These are phyloP conservation scores for Pythium insidiosum DNA, from an alignment of 352 stramenopile genomes.

Conservation along the genomic window DNA sequence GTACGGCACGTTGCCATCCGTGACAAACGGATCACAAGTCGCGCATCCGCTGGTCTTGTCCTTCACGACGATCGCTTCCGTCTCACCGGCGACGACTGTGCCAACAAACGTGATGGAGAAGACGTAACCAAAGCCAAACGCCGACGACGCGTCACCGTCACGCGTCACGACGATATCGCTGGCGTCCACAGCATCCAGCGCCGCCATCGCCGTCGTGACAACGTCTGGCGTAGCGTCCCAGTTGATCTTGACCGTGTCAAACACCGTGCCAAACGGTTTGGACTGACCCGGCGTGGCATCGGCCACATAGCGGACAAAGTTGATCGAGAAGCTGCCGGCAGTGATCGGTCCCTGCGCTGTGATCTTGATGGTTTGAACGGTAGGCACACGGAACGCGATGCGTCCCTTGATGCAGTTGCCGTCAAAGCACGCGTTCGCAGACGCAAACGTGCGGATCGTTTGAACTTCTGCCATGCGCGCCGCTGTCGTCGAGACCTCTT, in stretches of 20 bases:
- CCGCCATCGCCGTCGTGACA: conserved; percentile 24
- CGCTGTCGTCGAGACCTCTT: conserved; percentile 52
- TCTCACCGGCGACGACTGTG: conserved; percentile 60
- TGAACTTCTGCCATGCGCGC: conserved; percentile 67
- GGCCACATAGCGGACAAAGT: conserved; percentile 25
- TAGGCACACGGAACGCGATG: conserved; percentile 65
- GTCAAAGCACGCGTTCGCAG: conserved; percentile 31
- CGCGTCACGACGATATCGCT: conserved; percentile 66
- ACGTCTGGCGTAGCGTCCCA: conserved; percentile 31
- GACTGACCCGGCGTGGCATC: conserved; percentile 20
- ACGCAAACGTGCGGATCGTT: conserved; percentile 45
- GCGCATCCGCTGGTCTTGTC: conserved; percentile 12
- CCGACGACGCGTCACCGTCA: conserved; percentile 46
- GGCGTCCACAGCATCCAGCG: conserved; percentile 20
- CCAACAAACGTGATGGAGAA: conserved; percentile 76
- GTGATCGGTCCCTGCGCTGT: conserved; percentile 38
- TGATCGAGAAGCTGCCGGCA: conserved; percentile 36
- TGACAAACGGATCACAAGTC: conserved; percentile 23
- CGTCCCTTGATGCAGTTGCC: conserved; percentile 36
- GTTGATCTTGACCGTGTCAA: conserved; percentile 15
- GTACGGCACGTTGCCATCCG: conserved; percentile 23
- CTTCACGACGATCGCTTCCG: conserved; percentile 20
- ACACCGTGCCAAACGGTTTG: conserved; percentile 11
- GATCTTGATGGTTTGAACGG: conserved; percentile 65
- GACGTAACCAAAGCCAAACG: conserved; percentile 55